phyloP scores from a whole-genome alignment of 345 rosid genomes.

The Cochlearia excelsa region DNA sequence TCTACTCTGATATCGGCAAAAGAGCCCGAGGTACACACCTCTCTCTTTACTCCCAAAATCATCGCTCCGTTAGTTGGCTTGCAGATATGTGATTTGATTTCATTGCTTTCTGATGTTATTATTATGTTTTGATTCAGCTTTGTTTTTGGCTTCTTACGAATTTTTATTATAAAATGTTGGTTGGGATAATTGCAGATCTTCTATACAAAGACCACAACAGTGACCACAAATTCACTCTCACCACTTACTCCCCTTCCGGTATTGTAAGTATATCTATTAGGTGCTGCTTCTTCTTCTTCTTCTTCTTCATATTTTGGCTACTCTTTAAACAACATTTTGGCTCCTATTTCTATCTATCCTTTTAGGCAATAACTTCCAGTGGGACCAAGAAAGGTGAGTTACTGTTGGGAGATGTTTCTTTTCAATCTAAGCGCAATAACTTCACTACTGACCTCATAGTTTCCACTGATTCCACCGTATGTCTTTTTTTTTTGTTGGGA shows the following conservation, averaged over 20 bases:
- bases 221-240: constrained; percentile 87
- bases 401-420: constrained; percentile 71
- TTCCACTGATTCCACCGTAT: constrained; percentile 67
- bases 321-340: too few relatives aligned
- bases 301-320: neutral
- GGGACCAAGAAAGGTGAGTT: constrained; percentile 79
- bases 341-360: neutral
- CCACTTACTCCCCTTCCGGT: constrained; percentile 71
- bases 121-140: too few relatives aligned
- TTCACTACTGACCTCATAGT: constrained; percentile 79
- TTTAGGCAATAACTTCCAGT: constrained; percentile 66
- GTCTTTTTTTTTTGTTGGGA: neutral
- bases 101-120: neutral
- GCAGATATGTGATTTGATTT: neutral
- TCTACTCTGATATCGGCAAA: constrained; percentile 90
- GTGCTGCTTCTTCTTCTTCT: too few relatives aligned
- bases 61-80: too few relatives aligned
- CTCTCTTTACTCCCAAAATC: neutral
- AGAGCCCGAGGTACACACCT: constrained; percentile 64
- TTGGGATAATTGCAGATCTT: constrained; percentile 51
- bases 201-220: constrained; percentile 81
- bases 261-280: constrained; percentile 44
- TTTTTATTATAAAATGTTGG: too few relatives aligned
- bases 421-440: constrained; percentile 80
- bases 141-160: too few relatives aligned